A percentile compares a stretch with the other conserved stretches of the same genome.
phyloP scores from a whole-genome alignment of 1,139 yeast genomes.

The Protomyces macrosporus region DNA sequence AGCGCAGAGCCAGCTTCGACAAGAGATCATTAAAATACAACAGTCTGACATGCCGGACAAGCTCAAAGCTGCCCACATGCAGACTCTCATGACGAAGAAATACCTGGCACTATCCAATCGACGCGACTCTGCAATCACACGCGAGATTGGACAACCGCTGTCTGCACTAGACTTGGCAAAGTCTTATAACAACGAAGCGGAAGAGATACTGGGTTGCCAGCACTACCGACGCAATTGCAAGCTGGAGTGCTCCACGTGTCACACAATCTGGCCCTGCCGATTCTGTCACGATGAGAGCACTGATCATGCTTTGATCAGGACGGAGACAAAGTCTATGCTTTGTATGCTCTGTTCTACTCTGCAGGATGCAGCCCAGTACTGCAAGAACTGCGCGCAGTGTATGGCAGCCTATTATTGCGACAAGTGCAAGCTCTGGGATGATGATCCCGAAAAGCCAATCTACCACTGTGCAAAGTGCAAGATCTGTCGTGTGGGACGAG shows the following conservation, averaged over 20 bases:
- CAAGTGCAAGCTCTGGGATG: constrained; percentile 75
- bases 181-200: constrained; percentile 47
- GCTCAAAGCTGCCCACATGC: constrained; percentile 56
- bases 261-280: constrained; percentile 72
- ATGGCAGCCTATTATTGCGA: constrained; percentile 74
- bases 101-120: constrained; percentile 25
- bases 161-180: constrained; percentile 32
- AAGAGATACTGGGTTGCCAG: constrained; percentile 60
- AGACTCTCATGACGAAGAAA: constrained; percentile 36
- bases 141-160: constrained; percentile 21
- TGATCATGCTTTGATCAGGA: constrained; percentile 61
- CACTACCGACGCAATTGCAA: constrained; percentile 85
- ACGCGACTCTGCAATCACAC: constrained; percentile 15
- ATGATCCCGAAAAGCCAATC: constrained; percentile 71
- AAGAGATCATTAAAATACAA: constrained; percentile 55
- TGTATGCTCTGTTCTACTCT: constrained; percentile 77
- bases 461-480: constrained; percentile 93
- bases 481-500: constrained; percentile 71
- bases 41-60: constrained; percentile 46
- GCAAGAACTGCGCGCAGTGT: constrained; percentile 59
- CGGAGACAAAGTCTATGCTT: constrained; percentile 59
- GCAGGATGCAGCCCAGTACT: constrained; percentile 66
- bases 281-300: constrained; percentile 62
- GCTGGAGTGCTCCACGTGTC: constrained; percentile 70
- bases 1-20: constrained; percentile 42